Evolutionary conservation across 495 filamentous ascomycete genomes (phyloP), one percentile per base, ranked within the genome.

Genomic region (Aspergillus coremiiformis): DNA sequence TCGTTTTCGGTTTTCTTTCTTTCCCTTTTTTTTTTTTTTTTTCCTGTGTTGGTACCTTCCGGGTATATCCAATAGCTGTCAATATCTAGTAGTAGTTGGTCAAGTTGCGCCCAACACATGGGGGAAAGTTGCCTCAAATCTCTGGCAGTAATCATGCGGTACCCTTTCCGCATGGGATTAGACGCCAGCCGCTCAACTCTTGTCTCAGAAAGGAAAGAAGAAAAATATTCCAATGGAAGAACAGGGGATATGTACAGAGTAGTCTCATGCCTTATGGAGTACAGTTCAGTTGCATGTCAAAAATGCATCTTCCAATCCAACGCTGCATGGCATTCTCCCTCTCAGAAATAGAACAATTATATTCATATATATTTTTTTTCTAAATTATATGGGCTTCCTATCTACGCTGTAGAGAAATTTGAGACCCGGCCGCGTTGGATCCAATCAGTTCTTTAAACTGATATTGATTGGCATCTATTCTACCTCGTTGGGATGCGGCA

Each of bases 401-500:
- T 30, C 27, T 3, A 30, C 27, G n/a, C 27, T 30, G 27, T 10
- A 35, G 7, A 15, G n/a, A 1, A 12, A 10, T 14, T 35, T 35
- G 32, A 35, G 32, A 35, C 37, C 19, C 37, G 37, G 37, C 9
- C 9, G 15, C 17, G 37, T 21, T 41, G 19, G 37, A 41, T 21
- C 19, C 19, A 41, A 41, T 41, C 37, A 21, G 0, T 35, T 5
- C n/a, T 14, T 6, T 21, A 21, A 10, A 1, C 8, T 47, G 29
- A 39, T 10, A 23, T 21, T 21, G 47, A 39, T 49, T 49, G 21
- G 47, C 47, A 49, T 37, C 15, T 10, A 17, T 27, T 47, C 44
- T 55, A 35, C 54, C 44, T 42, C 3, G 30, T 42, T 46, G 26
- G 47, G 49, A 29, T 58, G 55, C 52, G 59, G 59, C 59, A 54